Evolutionary conservation across 2,329 filamentous ascomycete genomes (phyloP), one percentile per base, ranked within the genome.

Genomic region (Leptographium radiaticola): DNA sequence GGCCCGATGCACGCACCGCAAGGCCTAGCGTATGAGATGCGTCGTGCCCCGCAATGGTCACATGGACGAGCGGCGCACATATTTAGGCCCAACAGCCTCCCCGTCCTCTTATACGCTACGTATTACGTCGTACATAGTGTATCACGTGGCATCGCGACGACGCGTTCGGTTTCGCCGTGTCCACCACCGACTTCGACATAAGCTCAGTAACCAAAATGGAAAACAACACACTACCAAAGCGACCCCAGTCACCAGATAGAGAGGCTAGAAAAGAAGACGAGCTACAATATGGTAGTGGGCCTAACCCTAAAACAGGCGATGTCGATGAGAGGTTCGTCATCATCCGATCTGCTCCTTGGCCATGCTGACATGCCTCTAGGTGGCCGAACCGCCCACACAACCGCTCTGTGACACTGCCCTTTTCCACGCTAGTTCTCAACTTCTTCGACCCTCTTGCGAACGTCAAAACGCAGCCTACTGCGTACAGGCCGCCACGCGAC

Each of bases 351-450:
- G 12, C 20, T 51, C 40, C 51, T 57, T 25, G 5, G 25, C 5
- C 25, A 42, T 42, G 8, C 15, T 42, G 53, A 52, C 16, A n/a
- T 4, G 47, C n/a, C 31, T 30, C 20, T 55, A 89, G 85, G 64
- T 94, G 87, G 64, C 88, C 89, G 3, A 83, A 89, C 62, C 81
- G 89, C 4, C 93, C 93, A 4, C 79, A 73, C 58, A 98, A 97
- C 60, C 80, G 86, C 61, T 81, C 81, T 42, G 81, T 80, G 57
- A 96, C 91, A 0, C 72, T 94, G 11, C 80, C 81, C 6, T 98
- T 98, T 64, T 85, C 88, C 56, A 83, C 87, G 5, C 75, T 98
- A 0, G 89, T 86, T 65, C 72, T 76, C 16, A 75, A 77, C 30
- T 75, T 98, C 0, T 97, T 98, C 72, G 85, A 95, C 61, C 89